These are phyloP conservation scores for Marsdenia floribunda DNA, from an alignment of 257 asterid genomes.

Conservation along the genomic window DNA sequence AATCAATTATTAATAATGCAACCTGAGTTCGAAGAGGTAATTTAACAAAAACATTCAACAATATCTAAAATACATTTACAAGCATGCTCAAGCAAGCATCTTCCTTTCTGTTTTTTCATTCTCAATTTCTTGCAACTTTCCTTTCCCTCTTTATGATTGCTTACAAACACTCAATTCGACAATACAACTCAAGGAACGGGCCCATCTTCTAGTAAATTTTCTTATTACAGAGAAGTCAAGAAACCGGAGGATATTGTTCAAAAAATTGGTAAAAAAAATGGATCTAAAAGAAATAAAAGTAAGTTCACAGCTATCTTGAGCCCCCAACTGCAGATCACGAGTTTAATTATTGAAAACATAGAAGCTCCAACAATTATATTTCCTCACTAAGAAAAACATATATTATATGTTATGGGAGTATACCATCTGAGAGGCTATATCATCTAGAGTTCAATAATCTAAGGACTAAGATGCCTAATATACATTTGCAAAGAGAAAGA, in stretches of 20 bases:
- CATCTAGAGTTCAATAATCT: background rate
- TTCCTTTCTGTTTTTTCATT: background rate
- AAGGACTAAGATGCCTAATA: background rate
- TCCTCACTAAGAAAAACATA: background rate
- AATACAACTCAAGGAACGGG: background rate
- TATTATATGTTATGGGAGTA: background rate
- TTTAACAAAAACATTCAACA: background rate
- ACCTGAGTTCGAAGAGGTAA: background rate
- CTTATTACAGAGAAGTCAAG: background rate
- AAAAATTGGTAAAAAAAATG: background rate
- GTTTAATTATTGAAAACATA: background rate
- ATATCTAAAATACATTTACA: no score
- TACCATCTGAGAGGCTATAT: background rate
- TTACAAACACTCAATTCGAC: background rate
- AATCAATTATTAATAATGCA: background rate
- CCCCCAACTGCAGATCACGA: background rate
- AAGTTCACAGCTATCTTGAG: background rate
- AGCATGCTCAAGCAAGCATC: background rate
- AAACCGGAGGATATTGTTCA: background rate
- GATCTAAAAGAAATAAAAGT: background rate
- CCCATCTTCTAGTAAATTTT: background rate
- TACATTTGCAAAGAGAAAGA: background rate
- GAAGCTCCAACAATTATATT: background rate
- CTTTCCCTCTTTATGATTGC: background rate
- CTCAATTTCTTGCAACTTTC: no score